Evolutionary conservation across 2,329 filamentous ascomycete species (phyloP).

Genomic region (Sporothrix variecibatus): DNA sequence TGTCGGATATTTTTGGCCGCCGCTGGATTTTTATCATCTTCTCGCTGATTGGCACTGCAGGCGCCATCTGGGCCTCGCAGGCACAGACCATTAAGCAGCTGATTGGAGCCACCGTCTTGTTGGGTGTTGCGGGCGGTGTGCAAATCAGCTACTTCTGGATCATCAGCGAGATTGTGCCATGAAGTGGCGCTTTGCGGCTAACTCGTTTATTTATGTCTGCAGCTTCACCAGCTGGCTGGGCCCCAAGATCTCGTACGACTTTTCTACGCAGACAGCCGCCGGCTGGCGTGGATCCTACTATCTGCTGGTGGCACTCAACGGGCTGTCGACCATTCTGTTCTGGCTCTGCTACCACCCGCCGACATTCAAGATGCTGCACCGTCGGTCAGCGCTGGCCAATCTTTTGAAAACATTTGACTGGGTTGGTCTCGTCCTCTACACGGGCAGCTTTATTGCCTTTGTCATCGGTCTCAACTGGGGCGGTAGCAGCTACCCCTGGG

Average conservation of each 20-base stretch:
- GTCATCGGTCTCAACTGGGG: conserved; percentile 21
- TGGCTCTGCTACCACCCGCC: conserved; percentile 20
- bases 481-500: conserved; percentile 14
- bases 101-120: not conserved
- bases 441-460: not conserved
- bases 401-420: conserved; percentile 16
- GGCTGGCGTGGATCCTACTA: conserved; percentile 17
- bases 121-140: conserved; percentile 1
- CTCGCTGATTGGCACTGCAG: not conserved
- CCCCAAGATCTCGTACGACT: conserved; percentile 9
- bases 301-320: conserved; percentile 9
- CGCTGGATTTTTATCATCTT: conserved; percentile 16
- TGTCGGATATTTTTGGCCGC: conserved; percentile 20
- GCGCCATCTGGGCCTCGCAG: conserved; percentile 3
- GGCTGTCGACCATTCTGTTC: conserved; percentile 22
- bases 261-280: conserved; percentile 1
- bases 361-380: conserved; percentile 15
- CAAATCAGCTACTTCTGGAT: conserved; percentile 9
- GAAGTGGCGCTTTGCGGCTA: conserved; percentile 12
- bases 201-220: conserved; percentile 2
- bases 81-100: conserved; percentile 8
- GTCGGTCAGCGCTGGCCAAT: not conserved
- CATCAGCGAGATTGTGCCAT: conserved; percentile 20
- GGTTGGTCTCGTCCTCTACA: conserved; percentile 15
- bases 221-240: not conserved